Evolutionary conservation across 2,329 filamentous ascomycete species (phyloP).

Genomic region (Claviceps spartinae): DNA sequence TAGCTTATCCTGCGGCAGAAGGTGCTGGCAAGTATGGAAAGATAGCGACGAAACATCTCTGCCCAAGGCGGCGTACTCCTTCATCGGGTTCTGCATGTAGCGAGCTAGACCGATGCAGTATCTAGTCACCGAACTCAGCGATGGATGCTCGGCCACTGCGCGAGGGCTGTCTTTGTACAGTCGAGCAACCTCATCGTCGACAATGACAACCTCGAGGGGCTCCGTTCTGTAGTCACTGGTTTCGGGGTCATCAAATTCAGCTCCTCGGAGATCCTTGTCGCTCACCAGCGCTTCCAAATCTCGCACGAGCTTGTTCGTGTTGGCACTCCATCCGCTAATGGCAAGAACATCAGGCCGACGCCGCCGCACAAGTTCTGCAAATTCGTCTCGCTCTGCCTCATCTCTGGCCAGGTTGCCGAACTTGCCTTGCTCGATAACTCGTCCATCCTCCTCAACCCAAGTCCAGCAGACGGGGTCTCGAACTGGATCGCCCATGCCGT

Average conservation of each 20-base stretch:
- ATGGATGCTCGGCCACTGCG: constrained; percentile 67
- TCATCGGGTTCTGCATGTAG: constrained; percentile 90
- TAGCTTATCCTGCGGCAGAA: constrained; percentile 79
- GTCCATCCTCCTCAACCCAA: constrained; percentile 85
- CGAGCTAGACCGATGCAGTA: constrained; percentile 84
- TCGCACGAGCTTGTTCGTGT: constrained; percentile 71
- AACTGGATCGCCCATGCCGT: constrained; percentile 59
- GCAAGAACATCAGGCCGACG: constrained; percentile 82
- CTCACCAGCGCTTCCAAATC: constrained; percentile 68
- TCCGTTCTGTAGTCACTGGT: constrained; percentile 63
- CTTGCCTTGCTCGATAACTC: constrained; percentile 78
- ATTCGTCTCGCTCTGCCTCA: constrained; percentile 51
- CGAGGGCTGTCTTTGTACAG: constrained; percentile 85
- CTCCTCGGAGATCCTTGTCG: constrained; percentile 62
- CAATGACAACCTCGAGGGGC: constrained; percentile 72
- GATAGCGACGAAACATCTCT: constrained; percentile 75
- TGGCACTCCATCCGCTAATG: constrained; percentile 76
- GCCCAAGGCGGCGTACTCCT: constrained; percentile 88
- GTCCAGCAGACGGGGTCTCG: constrained; percentile 82
- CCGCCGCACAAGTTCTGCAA: constrained; percentile 67
- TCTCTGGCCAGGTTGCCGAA: constrained; percentile 65
- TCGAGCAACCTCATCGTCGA: constrained; percentile 95
- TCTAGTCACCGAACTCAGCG: constrained; percentile 60
- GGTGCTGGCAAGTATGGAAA: constrained; percentile 81
- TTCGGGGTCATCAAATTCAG: constrained; percentile 72